A percentile compares a stretch with the other conserved stretches of the same genome.
phyloP scores from a whole-genome alignment of 2,329 filamentous ascomycete species.

The Fusarium aywerte region DNA sequence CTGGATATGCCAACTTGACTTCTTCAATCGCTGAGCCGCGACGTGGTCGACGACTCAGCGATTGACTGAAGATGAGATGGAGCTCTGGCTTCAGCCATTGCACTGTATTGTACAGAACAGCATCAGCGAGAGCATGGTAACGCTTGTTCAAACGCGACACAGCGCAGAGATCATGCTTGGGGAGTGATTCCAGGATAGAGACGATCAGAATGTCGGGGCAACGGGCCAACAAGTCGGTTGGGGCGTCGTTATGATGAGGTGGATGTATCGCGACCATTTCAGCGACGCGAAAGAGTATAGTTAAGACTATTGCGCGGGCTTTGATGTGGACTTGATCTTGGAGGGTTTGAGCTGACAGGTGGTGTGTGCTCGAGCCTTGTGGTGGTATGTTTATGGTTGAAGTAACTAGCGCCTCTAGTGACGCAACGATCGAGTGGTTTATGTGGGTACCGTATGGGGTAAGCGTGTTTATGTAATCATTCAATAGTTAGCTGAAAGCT shows the following conservation, averaged over 20 bases:
- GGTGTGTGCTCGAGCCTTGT: constrained; percentile 20
- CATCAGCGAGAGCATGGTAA: constrained; percentile 59
- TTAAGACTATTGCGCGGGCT: background rate
- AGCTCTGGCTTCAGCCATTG: constrained; percentile 59
- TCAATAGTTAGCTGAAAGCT: background rate
- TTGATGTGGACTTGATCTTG: background rate
- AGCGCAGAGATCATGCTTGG: constrained; percentile 55
- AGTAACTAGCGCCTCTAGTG: constrained; percentile 15
- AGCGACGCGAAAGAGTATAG: background rate
- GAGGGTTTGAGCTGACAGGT: background rate
- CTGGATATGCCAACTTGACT: constrained; percentile 58
- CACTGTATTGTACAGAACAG: constrained; percentile 59
- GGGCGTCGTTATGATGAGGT: constrained; percentile 3
- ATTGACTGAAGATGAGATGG: constrained; percentile 61
- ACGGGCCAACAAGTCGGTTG: constrained; percentile 35
- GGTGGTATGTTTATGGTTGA: constrained; percentile 8
- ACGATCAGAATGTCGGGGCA: constrained; percentile 56
- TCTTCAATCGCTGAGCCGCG: constrained; percentile 60
- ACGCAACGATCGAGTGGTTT: constrained; percentile 25
- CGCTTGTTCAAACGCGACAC: constrained; percentile 57
- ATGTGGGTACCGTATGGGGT: constrained; percentile 24
- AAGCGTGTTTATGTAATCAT: constrained; percentile 28
- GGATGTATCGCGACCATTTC: constrained; percentile 24
- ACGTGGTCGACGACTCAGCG: constrained; percentile 57
- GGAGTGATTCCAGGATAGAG: constrained; percentile 54